Percentiles rank a stretch among this genome's conserved stretches.
Conservation (phyloP, 2,329 filamentous ascomycete species). For the Colletotrichum endophyticum region DNA sequence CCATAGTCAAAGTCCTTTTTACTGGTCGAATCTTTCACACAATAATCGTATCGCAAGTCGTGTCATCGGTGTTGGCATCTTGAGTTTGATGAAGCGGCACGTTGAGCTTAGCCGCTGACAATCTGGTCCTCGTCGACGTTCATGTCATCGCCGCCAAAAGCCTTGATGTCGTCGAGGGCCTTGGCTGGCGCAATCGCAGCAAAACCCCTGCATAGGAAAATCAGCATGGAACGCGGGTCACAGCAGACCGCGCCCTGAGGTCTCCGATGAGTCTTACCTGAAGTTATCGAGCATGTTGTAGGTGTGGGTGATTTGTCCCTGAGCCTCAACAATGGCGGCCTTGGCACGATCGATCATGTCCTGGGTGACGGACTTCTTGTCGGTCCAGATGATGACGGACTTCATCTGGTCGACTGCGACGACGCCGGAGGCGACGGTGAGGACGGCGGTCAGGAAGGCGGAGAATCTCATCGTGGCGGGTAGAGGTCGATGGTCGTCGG, state of each 20-base stretch:
- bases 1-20: constrained; percentile 17
- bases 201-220: constrained; percentile 66
- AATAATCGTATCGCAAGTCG: not conserved
- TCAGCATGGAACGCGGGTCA: constrained; percentile 26
- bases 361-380: constrained; percentile 67
- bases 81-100: not conserved
- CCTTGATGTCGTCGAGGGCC: constrained; percentile 70
- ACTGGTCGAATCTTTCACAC: not conserved
- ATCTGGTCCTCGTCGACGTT: constrained; percentile 79
- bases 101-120: constrained; percentile 47
- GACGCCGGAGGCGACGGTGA: constrained; percentile 63
- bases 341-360: constrained; percentile 74
- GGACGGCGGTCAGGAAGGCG: constrained; percentile 55
- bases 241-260: not conserved
- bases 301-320: constrained; percentile 80
- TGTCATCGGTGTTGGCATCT: not conserved
- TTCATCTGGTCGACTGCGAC: constrained; percentile 71
- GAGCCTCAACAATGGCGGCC: constrained; percentile 70
- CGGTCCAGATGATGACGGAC: constrained; percentile 80
- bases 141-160: constrained; percentile 55
- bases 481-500: not conserved
- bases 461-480: constrained; percentile 66
- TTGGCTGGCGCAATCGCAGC: constrained; percentile 74
- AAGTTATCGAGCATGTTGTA: constrained; percentile 60
- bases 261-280: constrained; percentile 42